Percentiles rank a stretch among this genome's conserved stretches.
These are phyloP conservation scores for Nakaseomyces sp. DNA, from an alignment of 1,139 yeast species.

Conservation along the genomic window DNA sequence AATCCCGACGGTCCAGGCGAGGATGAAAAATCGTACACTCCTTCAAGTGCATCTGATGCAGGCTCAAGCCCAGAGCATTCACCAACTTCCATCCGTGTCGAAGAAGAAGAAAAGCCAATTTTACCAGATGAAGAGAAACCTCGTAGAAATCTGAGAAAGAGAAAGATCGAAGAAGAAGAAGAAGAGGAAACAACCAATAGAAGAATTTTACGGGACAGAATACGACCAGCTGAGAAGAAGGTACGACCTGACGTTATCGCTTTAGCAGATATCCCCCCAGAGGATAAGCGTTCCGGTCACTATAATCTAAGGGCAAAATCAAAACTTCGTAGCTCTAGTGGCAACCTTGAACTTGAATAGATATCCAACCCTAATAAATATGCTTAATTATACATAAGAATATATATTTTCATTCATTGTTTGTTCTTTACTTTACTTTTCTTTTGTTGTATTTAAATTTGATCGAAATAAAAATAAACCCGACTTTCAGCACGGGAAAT, in stretches of 20 bases:
- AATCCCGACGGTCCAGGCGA: slow-evolving; percentile 6
- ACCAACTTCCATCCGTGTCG: neutral
- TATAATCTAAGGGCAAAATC: slow-evolving; percentile 30
- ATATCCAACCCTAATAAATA: too few species aligned
- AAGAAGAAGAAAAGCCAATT: slow-evolving; percentile 7
- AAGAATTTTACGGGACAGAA: slow-evolving; percentile 9
- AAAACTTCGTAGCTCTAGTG: slow-evolving; percentile 24
- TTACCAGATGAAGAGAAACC: neutral
- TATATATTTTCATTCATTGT: neutral
- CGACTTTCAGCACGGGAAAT: too few species aligned
- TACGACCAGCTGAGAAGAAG: slow-evolving; percentile 20
- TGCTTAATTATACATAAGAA: too few species aligned
- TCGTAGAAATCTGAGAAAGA: slow-evolving; percentile 2
- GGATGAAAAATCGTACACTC: slow-evolving; percentile 8
- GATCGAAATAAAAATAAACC: too few species aligned
- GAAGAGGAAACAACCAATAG: neutral
- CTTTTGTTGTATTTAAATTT: neutral
- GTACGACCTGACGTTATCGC: slow-evolving; percentile 24
- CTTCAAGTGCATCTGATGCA: slow-evolving; percentile 3
- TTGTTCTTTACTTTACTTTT: neutral
- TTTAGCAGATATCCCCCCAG: slow-evolving; percentile 18
- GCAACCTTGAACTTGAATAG: slow-evolving; percentile 9
- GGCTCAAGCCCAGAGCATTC: neutral
- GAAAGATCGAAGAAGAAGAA: slow-evolving; percentile 4
- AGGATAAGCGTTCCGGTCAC: slow-evolving; percentile 26